phyloP scores from a whole-genome alignment of 139 green algal species.

The Ulvella scutata region DNA sequence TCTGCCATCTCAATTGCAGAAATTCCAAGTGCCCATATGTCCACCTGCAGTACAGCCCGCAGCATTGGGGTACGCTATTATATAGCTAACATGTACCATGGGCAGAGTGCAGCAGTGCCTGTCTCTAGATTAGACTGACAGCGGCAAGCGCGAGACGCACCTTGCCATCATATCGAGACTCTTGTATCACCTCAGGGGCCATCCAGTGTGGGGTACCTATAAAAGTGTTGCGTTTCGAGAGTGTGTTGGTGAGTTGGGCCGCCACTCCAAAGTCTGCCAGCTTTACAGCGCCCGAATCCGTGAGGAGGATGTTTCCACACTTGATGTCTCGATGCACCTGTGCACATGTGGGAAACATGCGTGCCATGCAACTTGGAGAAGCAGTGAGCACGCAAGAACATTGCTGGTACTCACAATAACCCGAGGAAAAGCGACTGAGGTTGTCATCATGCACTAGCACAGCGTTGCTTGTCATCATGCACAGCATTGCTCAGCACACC shows the following conservation, averaged over 20 bases:
- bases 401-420: too few species aligned
- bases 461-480: too few species aligned
- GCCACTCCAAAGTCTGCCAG: conserved; percentile 77
- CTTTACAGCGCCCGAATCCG: conserved; percentile 52
- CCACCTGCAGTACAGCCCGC: conserved; percentile 35
- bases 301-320: conserved; percentile 91
- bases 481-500: too few species aligned
- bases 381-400: neutral
- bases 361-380: neutral
- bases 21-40: conserved; percentile 87
- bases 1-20: conserved; percentile 87
- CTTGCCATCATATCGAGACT: conserved; percentile 81
- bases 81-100: neutral
- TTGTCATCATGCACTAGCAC: too few species aligned
- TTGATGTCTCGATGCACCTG: conserved; percentile 90
- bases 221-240: conserved; percentile 88
- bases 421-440: too few species aligned
- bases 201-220: conserved; percentile 96
- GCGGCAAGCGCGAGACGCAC: conserved; percentile 19
- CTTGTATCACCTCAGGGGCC: conserved; percentile 87
- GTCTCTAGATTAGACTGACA: neutral
- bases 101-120: neutral
- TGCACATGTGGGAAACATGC: neutral
- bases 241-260: conserved; percentile 55
- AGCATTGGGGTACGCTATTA: neutral